Evolutionary conservation across 805 yeast species (phyloP), one percentile per base, ranked within the genome.

Genomic region (Yarrowia deformans): DNA sequence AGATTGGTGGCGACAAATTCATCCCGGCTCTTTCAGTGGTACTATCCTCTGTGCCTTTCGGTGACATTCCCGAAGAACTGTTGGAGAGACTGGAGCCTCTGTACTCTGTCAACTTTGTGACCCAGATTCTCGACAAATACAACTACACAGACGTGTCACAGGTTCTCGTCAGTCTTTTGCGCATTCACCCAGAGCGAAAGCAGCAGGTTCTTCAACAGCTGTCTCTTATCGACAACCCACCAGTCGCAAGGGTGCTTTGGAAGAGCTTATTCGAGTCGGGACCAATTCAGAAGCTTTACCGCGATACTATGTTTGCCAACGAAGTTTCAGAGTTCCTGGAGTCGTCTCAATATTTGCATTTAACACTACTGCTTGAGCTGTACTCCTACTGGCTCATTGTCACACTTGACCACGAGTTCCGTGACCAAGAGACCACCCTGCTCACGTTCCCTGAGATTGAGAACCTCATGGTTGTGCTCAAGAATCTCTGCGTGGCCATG

Each of bases 301-400:
- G 73, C 7, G 69, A 72, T 14, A 49, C 70, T 10, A 70, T 70
- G 32, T 67, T 71, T 0, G 68, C 54, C 18, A 46, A 56, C 32
- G 45, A 67, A 6, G 50, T 40, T 29, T 50, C 71, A 6, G 74
- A 72, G n/a, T 71, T 70, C 29, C 70, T 56, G 35, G 67, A 67
- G 14, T 70, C 70, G 42, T 71, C 73, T 72, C 50, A 48, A 55
- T 72, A 70, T 18, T 72, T 69, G 50, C 61, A 48, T 42, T 67
- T 37, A 19, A 70, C 72, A 1, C 81, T 79, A 54, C 75, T 88
- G 0, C 81, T 88, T 69, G 91, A 90, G 71, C 74, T 89, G 10
- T 83, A 87, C 70, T 86, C 92, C 0, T 89, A 87, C 73, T 85
- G 90, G 85, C 77, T 90, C 50, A 83, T 86, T 34, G 86, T 90